phyloP scores from a whole-genome alignment of 768 basidiomycete species.

The Suillus hirtellus region DNA sequence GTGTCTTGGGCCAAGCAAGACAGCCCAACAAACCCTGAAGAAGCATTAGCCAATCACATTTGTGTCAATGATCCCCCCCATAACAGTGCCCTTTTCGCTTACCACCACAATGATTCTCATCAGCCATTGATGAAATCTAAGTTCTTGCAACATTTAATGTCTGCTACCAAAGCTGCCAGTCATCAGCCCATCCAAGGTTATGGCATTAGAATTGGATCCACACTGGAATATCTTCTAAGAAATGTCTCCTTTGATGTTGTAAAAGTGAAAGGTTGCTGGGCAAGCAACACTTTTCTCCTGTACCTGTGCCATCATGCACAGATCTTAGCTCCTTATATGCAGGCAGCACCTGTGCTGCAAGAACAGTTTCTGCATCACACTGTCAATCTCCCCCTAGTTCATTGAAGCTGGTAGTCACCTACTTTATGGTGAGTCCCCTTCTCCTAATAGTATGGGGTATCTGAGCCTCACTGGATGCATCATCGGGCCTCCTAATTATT shows the following conservation, averaged over 20 bases:
- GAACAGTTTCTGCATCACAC: slow-evolving; percentile 13
- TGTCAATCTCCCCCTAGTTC: slow-evolving; percentile 9
- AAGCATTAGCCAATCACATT: slow-evolving; percentile 27
- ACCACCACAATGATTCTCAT: slow-evolving; percentile 12
- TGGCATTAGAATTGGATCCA: slow-evolving; percentile 30
- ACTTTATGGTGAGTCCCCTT: no score
- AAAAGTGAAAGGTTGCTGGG: slow-evolving; percentile 38
- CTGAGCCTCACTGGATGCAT: no score
- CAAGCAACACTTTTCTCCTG: slow-evolving; percentile 33
- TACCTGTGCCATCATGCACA: slow-evolving; percentile 32
- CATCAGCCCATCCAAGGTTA: slow-evolving; percentile 13
- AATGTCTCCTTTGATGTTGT: slow-evolving; percentile 39
- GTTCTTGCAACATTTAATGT: slow-evolving; percentile 17
- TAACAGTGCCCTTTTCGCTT: slow-evolving; percentile 30
- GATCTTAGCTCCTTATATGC: slow-evolving; percentile 35
- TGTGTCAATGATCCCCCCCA: slow-evolving; percentile 28
- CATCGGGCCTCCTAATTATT: no score
- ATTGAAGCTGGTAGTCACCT: no score
- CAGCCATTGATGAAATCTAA: slow-evolving; percentile 27
- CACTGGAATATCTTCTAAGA: slow-evolving; percentile 38
- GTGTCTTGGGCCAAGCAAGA: slow-evolving; percentile 34
- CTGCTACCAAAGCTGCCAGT: not conserved
- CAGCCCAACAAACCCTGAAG: slow-evolving; percentile 25
- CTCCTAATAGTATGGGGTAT: no score
- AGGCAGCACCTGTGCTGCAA: slow-evolving; percentile 19